Evolutionary conservation across 495 filamentous ascomycete species (phyloP).

Genomic region (Polyplosphaeria fusca): DNA sequence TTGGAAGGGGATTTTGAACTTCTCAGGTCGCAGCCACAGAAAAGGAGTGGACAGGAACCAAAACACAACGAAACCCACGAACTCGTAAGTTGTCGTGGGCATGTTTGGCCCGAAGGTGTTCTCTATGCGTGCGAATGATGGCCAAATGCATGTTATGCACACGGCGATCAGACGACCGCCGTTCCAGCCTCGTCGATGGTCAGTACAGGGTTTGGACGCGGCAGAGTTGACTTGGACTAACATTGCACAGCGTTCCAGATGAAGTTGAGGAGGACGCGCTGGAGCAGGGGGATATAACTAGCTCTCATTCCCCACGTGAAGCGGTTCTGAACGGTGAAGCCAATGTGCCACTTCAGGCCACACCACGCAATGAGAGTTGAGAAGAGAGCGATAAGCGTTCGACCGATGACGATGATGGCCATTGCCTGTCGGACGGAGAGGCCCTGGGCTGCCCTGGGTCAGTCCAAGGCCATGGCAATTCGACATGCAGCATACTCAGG

Average conservation of each 20-base stretch:
- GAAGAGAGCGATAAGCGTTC: conserved; percentile 38
- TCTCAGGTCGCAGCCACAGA: conserved; percentile 46
- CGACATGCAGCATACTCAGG: conserved; percentile 33
- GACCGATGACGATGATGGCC: conserved; percentile 38
- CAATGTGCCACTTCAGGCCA: conserved; percentile 42
- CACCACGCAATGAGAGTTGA: conserved; percentile 42
- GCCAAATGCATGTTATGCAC: conserved; percentile 45
- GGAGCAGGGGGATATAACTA: conserved; percentile 30
- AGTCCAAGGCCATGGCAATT: background rate
- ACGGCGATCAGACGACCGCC: conserved; percentile 38
- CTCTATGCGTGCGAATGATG: conserved; percentile 43
- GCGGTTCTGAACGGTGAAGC: conserved; percentile 42
- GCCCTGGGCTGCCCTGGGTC: conserved; percentile 31
- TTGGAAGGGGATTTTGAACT: conserved; percentile 43
- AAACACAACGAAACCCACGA: conserved; percentile 49
- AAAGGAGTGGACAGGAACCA: conserved; percentile 39
- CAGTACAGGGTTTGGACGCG: background rate
- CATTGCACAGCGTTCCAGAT: conserved; percentile 36
- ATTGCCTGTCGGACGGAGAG: conserved; percentile 43
- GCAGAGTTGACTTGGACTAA: background rate
- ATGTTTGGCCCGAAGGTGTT: conserved; percentile 43
- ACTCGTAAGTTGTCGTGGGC: conserved; percentile 44
- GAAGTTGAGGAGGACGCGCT: conserved; percentile 32
- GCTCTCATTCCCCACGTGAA: conserved; percentile 40
- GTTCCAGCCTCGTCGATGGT: conserved; percentile 16